Evolutionary conservation across 495 filamentous ascomycete species (phyloP).

Genomic region (Aspergillus funiculosus): DNA sequence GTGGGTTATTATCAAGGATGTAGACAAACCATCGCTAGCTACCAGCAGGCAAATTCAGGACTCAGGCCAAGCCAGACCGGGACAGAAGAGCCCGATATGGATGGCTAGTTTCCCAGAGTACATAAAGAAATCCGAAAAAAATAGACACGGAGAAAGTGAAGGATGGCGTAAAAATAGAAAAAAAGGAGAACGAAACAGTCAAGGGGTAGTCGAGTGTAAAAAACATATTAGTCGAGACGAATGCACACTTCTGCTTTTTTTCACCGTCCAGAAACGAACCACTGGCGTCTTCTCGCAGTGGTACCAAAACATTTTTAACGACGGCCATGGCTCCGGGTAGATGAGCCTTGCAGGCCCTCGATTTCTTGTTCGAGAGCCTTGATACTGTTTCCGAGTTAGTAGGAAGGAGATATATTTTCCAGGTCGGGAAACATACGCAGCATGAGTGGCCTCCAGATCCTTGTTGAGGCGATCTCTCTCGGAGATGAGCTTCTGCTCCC

Average conservation of each 20-base stretch:
- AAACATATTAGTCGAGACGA: conserved; percentile 32
- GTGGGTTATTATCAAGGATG: conserved; percentile 46
- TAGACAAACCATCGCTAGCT: conserved; percentile 48
- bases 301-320: conserved; percentile 53
- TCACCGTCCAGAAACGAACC: conserved; percentile 23
- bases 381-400: conserved; percentile 56
- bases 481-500: conserved; percentile 99
- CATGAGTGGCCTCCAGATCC: conserved; percentile 94
- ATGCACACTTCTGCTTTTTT: conserved; percentile 29
- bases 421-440: conserved; percentile 55
- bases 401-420: too few relatives aligned
- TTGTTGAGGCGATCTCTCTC: conserved; percentile 99
- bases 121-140: conserved; percentile 21
- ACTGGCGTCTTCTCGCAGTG: conserved; percentile 10
- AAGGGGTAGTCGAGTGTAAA: conserved; percentile 40
- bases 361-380: conserved; percentile 92
- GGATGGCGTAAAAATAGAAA: conserved; percentile 7
- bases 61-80: conserved; percentile 20
- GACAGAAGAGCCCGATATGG: conserved; percentile 11
- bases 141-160: conserved; percentile 14
- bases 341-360: conserved; percentile 86
- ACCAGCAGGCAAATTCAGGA: conserved; percentile 40
- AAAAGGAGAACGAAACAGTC: conserved; percentile 17
- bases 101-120: conserved; percentile 17
- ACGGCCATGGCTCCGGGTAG: conserved; percentile 90